These are phyloP conservation scores for Pestalotiopsis sp. DNA, from an alignment of 2,329 filamentous ascomycete genomes.

Conservation along the genomic window DNA sequence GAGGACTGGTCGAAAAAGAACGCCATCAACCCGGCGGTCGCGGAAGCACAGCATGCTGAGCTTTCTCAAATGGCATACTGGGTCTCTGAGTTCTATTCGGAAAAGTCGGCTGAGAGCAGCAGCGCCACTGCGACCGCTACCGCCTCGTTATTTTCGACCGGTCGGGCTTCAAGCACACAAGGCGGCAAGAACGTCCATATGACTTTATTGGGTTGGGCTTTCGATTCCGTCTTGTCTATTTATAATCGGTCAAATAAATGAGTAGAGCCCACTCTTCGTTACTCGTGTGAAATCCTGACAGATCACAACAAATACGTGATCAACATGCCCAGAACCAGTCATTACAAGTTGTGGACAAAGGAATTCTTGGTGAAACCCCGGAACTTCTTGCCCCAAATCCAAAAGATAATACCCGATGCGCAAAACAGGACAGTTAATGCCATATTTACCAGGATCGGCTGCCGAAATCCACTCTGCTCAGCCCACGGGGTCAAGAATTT, in stretches of 20 bases:
- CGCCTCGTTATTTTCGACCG: neutral
- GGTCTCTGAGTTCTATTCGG: conserved; percentile 50
- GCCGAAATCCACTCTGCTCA: conserved; percentile 24
- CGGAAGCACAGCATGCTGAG: conserved; percentile 47
- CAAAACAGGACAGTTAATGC: conserved; percentile 23
- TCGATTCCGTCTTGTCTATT: no score
- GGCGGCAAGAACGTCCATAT: no score
- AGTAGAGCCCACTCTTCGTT: no score
- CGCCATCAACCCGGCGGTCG: conserved; percentile 47
- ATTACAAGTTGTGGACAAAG: conserved; percentile 22
- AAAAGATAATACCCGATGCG: conserved; percentile 25
- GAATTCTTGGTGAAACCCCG: conserved; percentile 20
- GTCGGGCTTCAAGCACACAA: no score
- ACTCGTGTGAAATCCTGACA: no score
- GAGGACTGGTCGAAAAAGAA: conserved; percentile 53
- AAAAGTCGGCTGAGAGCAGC: neutral
- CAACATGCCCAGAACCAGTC: neutral
- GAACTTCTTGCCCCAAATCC: conserved; percentile 25
- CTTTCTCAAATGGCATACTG: conserved; percentile 54
- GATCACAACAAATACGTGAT: neutral
- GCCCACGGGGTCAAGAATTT: conserved; percentile 32
- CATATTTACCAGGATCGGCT: conserved; percentile 29
- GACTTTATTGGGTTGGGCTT: no score
- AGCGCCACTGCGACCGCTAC: neutral
- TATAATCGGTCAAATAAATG: no score